These are phyloP conservation scores for Trypanosoma rangeli DNA, from an alignment of 208 protist species.

Conservation along the genomic window DNA sequence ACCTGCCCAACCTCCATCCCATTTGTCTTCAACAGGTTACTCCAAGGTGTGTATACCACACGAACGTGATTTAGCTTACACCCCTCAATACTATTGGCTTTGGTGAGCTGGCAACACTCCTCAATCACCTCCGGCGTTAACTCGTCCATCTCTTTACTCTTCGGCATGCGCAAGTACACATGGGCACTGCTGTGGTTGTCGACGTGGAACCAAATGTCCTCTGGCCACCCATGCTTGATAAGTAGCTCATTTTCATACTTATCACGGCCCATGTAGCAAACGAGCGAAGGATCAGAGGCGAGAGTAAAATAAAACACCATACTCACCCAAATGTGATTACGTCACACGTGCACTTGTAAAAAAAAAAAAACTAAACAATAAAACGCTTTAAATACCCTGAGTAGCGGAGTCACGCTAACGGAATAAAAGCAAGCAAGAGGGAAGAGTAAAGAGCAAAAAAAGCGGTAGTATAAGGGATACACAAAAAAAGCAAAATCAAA, in stretches of 20 bases:
- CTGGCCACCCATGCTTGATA: conserved; percentile 96
- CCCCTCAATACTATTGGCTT: conserved; percentile 97
- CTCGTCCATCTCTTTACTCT: conserved; percentile 91
- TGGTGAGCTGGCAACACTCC: conserved; percentile 97
- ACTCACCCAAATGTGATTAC: not conserved
- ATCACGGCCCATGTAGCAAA: conserved; percentile 98
- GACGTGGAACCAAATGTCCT: conserved; percentile 99
- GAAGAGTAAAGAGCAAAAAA: conserved; percentile 7
- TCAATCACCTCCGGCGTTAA: conserved; percentile 93
- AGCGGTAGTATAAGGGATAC: not conserved
- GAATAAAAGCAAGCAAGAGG: not conserved
- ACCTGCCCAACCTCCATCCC: conserved; percentile 97
- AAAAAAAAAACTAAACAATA: conserved; percentile 25
- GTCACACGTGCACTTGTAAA: conserved; percentile 27
- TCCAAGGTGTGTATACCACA: conserved; percentile 97
- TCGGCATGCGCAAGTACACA: conserved; percentile 96
- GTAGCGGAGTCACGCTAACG: not conserved
- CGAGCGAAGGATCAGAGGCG: conserved; percentile 81
- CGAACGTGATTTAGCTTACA: conserved; percentile 91
- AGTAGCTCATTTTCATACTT: conserved; percentile 99
- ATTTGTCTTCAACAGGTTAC: conserved; percentile 97
- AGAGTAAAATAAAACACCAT: conserved; percentile 95
- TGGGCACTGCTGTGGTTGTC: conserved; percentile 97
- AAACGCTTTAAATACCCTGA: not conserved
- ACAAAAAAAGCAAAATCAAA: not conserved